Base-by-base conservation (phyloP, 768 basidiomycete genomes). In the Phylloporus scabripes region DNA sequence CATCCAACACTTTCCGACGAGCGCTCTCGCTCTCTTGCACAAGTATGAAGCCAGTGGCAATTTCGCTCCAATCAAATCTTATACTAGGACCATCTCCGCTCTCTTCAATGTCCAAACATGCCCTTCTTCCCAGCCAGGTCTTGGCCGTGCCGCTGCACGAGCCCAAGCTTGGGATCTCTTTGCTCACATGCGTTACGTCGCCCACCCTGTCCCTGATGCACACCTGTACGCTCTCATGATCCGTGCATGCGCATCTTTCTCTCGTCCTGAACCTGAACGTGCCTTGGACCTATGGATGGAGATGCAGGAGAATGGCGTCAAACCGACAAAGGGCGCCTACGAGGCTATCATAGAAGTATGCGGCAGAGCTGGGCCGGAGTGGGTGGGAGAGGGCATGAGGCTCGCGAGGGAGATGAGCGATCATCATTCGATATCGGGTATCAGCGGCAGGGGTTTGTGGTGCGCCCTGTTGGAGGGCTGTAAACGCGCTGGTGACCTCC, bases 141-240 rank as follows among this genome's bases (percentile, higher is more conserved):
- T 75, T 1, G 65, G 65, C 28, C 54, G 72, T 24, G 70, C 79
- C 4, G 57, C 75, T 1, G 79, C 79, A 2, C 79, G 78, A 28
- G 86, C 88, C 0, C 84, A 90, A 52, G 94, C 89, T 3, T 96
- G 92, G 91, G 91, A 98, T 61, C 78, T 97, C 34, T 97, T 91
- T 65, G 74, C 87, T 2, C 95, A 99, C 66, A 94, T 96, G 89
- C 89, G 95, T 40, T 93, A 96, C 52, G 88, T 90, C 12, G 91
- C 95, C 1, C 92, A 98, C 63, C 83, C 92, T 1, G 70, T 72
- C 4, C 93, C 94, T 0, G 82, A 87, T 53, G 73, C 73, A 12
- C 66, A 74, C 20, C 72, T 94, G 7, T 98, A 92, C 68, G 78
- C 82, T 0, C 63, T 79, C 31, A 96, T 99, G 92, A 92, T 99